Percentiles rank a stretch among this genome's conserved stretches.
These are phyloP conservation scores for Ogataea trehaloabstinens DNA, from an alignment of 805 yeast species.

Conservation along the genomic window DNA sequence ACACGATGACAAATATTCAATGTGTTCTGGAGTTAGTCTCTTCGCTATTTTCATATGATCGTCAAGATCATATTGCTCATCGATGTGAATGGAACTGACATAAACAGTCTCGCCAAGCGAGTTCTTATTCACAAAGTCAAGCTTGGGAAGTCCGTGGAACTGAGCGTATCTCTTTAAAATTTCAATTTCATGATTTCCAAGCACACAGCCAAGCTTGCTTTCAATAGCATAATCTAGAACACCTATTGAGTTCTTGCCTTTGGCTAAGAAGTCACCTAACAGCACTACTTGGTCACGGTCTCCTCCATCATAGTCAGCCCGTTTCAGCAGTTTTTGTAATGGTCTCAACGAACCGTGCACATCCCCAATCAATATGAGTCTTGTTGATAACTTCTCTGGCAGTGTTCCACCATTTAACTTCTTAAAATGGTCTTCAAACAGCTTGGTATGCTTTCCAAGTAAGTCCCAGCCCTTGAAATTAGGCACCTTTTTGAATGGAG, in stretches of 20 bases:
- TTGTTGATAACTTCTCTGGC: conserved; percentile 27
- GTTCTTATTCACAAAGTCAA: conserved; percentile 19
- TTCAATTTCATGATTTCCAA: conserved; percentile 88
- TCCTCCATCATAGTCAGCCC: conserved; percentile 42
- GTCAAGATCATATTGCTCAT: conserved; percentile 33
- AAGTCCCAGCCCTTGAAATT: conserved; percentile 20
- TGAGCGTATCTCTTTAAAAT: conserved; percentile 63
- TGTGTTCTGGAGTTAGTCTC: conserved; percentile 56
- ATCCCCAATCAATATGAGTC: conserved; percentile 79
- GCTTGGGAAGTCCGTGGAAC: conserved; percentile 45
- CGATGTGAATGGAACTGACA: conserved; percentile 8
- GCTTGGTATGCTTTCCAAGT: conserved; percentile 12
- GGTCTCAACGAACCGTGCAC: conserved; percentile 75
- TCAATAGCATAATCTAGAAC: conserved; percentile 66
- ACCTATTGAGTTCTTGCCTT: conserved; percentile 73
- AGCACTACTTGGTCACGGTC: conserved; percentile 59
- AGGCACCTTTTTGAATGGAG: conserved; percentile 29
- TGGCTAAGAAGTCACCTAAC: conserved; percentile 82
- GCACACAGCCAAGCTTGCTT: conserved; percentile 62
- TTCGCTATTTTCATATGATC: conserved; percentile 48
- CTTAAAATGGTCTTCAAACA: conserved; percentile 23
- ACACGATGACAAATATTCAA: conserved; percentile 57
- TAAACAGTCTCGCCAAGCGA: conserved; percentile 9
- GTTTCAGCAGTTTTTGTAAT: conserved; percentile 50
- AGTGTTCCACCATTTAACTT: conserved; percentile 9